A percentile compares a stretch with the other conserved stretches of the same genome.
phyloP scores from a whole-genome alignment of 1,284 basidiomycete genomes.

The Neonothopanus nambi region DNA sequence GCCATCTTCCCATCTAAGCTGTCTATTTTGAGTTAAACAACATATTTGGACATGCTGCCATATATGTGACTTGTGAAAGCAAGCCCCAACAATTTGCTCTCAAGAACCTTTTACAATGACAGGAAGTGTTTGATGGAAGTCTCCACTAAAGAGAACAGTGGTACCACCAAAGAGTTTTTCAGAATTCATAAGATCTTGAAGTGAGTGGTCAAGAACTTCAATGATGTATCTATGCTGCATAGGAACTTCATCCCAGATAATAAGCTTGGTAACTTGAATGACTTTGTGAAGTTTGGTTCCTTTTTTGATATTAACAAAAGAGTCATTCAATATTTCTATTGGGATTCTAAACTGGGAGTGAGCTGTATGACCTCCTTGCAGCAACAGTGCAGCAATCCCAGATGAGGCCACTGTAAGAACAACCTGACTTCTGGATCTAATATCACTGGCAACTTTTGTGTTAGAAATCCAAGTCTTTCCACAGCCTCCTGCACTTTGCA shows the following conservation, averaged over 20 bases:
- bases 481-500: constrained; percentile 46
- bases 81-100: constrained; percentile 35
- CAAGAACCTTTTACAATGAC: constrained; percentile 31
- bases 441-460: constrained; percentile 35
- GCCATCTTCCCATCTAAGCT: constrained; percentile 26
- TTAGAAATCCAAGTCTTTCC: constrained; percentile 54
- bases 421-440: constrained; percentile 30
- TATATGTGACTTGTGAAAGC: constrained; percentile 33
- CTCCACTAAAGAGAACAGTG: constrained; percentile 39
- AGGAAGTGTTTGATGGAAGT: constrained; percentile 37
- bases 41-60: constrained; percentile 35
- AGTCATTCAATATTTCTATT: constrained; percentile 31
- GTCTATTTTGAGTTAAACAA: constrained; percentile 38
- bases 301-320: constrained; percentile 33
- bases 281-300: constrained; percentile 27
- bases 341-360: constrained; percentile 48
- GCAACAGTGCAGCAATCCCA: constrained; percentile 43
- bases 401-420: constrained; percentile 47
- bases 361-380: constrained; percentile 41
- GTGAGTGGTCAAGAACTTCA: constrained; percentile 34
- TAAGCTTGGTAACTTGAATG: constrained; percentile 24
- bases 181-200: constrained; percentile 27
- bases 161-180: constrained; percentile 39
- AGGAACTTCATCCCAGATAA: too few species aligned
- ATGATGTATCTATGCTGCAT: constrained; percentile 33